Conservation (phyloP, 805 yeast genomes). For the Cyberlindnera nakhonratchasimensis region DNA sequence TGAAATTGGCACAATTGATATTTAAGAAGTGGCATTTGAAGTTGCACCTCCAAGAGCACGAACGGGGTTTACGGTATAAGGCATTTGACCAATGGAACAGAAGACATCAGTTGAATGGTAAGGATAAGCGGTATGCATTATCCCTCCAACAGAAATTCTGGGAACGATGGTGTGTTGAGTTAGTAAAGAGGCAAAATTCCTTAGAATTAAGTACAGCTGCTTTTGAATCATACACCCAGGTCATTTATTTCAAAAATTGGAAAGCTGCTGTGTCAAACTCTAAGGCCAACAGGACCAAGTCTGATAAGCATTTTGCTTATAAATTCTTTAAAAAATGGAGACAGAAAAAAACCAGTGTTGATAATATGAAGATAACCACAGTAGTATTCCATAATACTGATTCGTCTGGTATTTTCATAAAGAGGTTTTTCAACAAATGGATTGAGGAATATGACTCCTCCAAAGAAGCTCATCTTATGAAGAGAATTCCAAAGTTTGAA, state of each 20-base stretch:
- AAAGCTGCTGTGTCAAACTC: not conserved
- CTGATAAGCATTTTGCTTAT: conserved; percentile 7
- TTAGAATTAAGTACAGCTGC: conserved; percentile 16
- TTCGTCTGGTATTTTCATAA: not conserved
- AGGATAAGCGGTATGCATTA: conserved; percentile 6
- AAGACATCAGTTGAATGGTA: not conserved
- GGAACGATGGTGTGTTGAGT: conserved; percentile 11
- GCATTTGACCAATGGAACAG: conserved; percentile 14
- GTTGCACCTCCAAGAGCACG: not conserved
- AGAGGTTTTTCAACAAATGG: conserved; percentile 13
- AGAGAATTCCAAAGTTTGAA: conserved; percentile 1
- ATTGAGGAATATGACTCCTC: conserved; percentile 2
- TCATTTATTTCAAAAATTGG: conserved; percentile 24
- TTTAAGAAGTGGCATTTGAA: conserved; percentile 16
- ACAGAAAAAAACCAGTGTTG: not conserved
- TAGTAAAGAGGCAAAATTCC: conserved; percentile 7
- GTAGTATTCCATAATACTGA: conserved; percentile 3
- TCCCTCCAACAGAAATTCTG: not conserved
- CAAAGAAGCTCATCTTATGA: conserved; percentile 4
- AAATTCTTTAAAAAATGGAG: conserved; percentile 10
- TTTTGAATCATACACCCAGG: conserved; percentile 15
- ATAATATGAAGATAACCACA: conserved; percentile 2
- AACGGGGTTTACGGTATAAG: not conserved
- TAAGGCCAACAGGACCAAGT: not conserved
- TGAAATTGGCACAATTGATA: not conserved